Percentiles rank a stretch among this genome's conserved stretches.
phyloP scores from a whole-genome alignment of 2,329 filamentous ascomycete species.

The Venturia aucupariae region DNA sequence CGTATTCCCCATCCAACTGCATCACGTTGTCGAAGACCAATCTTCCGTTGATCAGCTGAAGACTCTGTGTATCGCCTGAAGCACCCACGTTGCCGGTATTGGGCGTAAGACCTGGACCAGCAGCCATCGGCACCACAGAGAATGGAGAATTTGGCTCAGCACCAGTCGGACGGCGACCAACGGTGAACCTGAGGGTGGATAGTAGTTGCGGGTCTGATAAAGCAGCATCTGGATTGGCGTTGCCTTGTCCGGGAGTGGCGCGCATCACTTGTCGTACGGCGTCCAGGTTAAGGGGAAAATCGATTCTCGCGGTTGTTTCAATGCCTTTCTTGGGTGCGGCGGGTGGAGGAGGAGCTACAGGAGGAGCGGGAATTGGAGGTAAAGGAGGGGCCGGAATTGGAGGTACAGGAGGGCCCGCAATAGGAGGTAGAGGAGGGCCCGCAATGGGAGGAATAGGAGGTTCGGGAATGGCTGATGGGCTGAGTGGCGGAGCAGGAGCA shows the following conservation, averaged over 20 bases:
- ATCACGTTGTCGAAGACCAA: not conserved
- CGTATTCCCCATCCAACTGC: constrained; percentile 8
- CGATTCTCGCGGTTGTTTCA: not conserved
- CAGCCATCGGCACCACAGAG: not conserved
- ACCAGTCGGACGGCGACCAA: not conserved
- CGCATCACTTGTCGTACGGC: not conserved
- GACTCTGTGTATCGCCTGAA: not conserved
- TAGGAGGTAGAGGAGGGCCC: not conserved
- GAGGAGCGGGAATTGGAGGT: not conserved
- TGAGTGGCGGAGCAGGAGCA: not conserved
- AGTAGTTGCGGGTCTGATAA: not conserved
- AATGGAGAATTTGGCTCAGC: not conserved
- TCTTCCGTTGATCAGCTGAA: not conserved
- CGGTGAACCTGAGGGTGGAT: not conserved
- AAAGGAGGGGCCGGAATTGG: not conserved
- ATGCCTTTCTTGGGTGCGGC: not conserved
- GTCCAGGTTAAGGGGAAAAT: not conserved
- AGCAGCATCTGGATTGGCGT: not conserved
- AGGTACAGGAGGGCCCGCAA: not conserved
- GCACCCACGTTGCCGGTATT: not conserved
- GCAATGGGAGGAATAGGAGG: not conserved
- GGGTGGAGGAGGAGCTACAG: not conserved
- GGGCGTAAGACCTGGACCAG: not conserved
- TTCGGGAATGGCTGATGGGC: not conserved
- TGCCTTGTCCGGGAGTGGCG: not conserved